Base-by-base conservation (phyloP, 1,284 basidiomycete genomes). In the Microbotryum silenes-acaulis region DNA sequence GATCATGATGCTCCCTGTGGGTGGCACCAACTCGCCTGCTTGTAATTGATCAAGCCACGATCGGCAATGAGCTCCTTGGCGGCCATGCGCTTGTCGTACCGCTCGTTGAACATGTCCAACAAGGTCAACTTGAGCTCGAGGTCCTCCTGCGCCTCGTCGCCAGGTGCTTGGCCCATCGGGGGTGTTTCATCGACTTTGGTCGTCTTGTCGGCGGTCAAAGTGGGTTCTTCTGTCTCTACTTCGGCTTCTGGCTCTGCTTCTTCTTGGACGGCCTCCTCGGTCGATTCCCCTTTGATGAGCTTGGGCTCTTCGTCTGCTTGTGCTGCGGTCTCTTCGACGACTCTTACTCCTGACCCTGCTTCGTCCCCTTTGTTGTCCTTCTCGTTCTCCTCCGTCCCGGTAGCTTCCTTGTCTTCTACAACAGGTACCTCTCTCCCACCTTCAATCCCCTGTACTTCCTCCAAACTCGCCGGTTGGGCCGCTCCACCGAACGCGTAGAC, bases 61-160 rank as follows among this genome's bases (percentile, higher is more conserved):
- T 97, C 89, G 73, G 93, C 94, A 74, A 98, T 89, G 63, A 97
- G 77, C n/a, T 85, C 84, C 77, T 97, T 98, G 49, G 82, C 83
- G 72, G 91, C 88, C 63, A 85, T 78, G 44, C 94, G 83, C 76
- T 88, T 91, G 67, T 92, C 88, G n/a, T 97, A 81, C 57, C 89
- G 85, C 66, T 91, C 89, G 71, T 85, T 85, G 78, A 97, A 98
- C 79, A 93, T 92, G 73, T 96, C 89, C 66, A 97, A 78, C 60
- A 97, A 76, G 0, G 88, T 85, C 42, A 97, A 78, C 78, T 98
- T 98, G 77, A 97, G 87, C 31, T 84, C 80, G n/a, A 97, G 78
- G 44, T 94, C 94, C 50, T 65, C 64, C 27, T 91, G 88, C 31
- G 83, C 80, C 42, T 91, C 93, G 75, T 97, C 93, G 70, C 73